A percentile compares a stretch with the other conserved stretches of the same genome.
Conservation (phyloP, 2,329 filamentous ascomycete species). For the Lachnellula cervina region DNA sequence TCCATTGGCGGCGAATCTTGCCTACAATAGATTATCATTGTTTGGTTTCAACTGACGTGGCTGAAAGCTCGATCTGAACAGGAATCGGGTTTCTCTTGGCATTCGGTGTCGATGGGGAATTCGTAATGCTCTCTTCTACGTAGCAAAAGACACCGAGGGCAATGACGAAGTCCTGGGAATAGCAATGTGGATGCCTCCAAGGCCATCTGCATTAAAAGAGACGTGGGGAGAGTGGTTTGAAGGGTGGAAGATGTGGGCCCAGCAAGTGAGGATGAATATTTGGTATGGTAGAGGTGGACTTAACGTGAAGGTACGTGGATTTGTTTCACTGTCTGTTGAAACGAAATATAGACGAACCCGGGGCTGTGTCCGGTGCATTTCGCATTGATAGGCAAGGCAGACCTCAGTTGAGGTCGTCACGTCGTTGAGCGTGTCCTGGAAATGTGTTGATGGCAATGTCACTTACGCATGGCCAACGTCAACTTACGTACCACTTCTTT, state of each 20-base stretch:
- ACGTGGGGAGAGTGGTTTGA: conserved; percentile 61
- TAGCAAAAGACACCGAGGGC: conserved; percentile 53
- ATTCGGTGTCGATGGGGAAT: conserved; percentile 68
- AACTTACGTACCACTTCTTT: no score
- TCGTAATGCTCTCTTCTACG: conserved; percentile 62
- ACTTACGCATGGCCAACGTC: no score
- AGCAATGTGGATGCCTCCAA: conserved; percentile 66
- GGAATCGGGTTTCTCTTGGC: conserved; percentile 31
- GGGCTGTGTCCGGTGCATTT: background rate
- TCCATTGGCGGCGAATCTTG: no score
- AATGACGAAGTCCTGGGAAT: conserved; percentile 58
- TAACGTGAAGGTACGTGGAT: conserved; percentile 46
- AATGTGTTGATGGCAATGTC: no score
- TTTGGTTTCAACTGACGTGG: conserved; percentile 6
- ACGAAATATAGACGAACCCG: background rate
- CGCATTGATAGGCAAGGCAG: background rate
- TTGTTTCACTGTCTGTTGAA: conserved; percentile 9
- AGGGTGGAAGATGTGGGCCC: conserved; percentile 60
- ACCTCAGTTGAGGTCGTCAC: background rate
- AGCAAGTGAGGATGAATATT: conserved; percentile 63
- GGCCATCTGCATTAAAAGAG: conserved; percentile 40
- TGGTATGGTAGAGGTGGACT: conserved; percentile 65
- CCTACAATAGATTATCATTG: background rate
- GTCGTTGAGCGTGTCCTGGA: no score
- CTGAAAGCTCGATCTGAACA: conserved; percentile 8